Evolutionary conservation across 768 basidiomycete genomes (phyloP), one percentile per base, ranked within the genome.

Genomic region (Mycena maculata): DNA sequence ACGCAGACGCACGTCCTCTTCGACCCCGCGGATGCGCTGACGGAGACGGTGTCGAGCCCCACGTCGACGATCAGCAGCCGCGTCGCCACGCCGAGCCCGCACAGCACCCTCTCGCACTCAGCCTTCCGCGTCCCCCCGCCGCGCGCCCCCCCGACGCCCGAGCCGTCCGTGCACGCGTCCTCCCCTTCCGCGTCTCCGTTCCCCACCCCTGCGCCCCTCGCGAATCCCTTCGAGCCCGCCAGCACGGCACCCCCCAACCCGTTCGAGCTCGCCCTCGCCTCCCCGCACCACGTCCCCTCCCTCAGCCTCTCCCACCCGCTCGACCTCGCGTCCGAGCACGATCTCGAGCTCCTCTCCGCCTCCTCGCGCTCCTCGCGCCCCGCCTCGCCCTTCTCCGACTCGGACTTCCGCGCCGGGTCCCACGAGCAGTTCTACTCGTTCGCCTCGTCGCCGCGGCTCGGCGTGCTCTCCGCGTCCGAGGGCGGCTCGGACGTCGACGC

Each of bases 1-100:
- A 86, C 84, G 5, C 85, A 85, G 11, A 86, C 84, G 5, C 85
- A 85, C 61, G 79, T 85, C 13, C 71, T 87, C 4, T 79, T 80
- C 18, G 83, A 86, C 70, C 62, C 80, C 20, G 77, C 80, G 10
- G 67, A 70, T 38, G 56, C 31, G 7, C 39, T 68, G 6, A 62
- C 57, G 38, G 75, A 65, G 6, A 62, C 57, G 38, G 75, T 75
- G 39, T 45, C 67, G 44, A 68, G 77, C 25, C 68, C 74, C 16
- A 74, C 65, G 11, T 74, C 79, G 18, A 72, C 73, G 2, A 28
- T 73, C 20, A 71, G 71, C 44, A 76, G 75, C 61, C 66, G 71
- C 39, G 66, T 70, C 11, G 50, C 74, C 15, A 75, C 78, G 4
- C 73, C 76, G 10, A 66, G 74, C 22, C 68, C 69, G 22, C 72